Evolutionary conservation across 2,329 filamentous ascomycete species (phyloP).

Genomic region (Neonectria hederae): DNA sequence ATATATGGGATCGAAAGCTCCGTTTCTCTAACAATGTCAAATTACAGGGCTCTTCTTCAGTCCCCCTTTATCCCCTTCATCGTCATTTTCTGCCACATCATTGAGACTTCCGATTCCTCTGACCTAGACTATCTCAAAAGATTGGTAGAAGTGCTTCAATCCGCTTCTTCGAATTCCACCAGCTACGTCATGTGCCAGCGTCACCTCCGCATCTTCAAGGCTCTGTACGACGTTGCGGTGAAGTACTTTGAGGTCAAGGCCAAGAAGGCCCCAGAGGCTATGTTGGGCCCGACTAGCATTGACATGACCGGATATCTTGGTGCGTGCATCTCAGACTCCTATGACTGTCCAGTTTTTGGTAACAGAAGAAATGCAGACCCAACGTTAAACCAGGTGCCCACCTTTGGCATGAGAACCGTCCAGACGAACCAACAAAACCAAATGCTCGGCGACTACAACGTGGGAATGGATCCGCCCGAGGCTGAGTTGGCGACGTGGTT

Average conservation of each 20-base stretch:
- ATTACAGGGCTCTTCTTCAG: slow-evolving; percentile 26
- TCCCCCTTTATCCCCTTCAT: slow-evolving; percentile 42
- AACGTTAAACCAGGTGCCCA: background rate
- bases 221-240: slow-evolving; percentile 34
- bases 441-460: background rate
- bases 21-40: background rate
- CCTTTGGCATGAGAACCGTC: background rate
- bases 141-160: slow-evolving; percentile 29
- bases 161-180: background rate
- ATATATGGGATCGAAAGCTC: background rate
- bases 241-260: slow-evolving; percentile 36
- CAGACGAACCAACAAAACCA: background rate
- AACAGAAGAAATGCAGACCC: background rate
- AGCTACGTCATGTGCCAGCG: slow-evolving; percentile 21
- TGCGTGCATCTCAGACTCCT: background rate
- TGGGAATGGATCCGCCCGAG: background rate
- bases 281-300: background rate
- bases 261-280: background rate
- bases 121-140: slow-evolving; percentile 49
- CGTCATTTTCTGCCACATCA: slow-evolving; percentile 40
- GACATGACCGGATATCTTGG: background rate
- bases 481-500: slow-evolving; percentile 1
- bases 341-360: background rate
- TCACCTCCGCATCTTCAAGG: slow-evolving; percentile 36
- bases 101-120: slow-evolving; percentile 51